Evolutionary conservation across 2,329 filamentous ascomycete genomes (phyloP), one percentile per base, ranked within the genome.

Genomic region (Chaetomium olivaceum): DNA sequence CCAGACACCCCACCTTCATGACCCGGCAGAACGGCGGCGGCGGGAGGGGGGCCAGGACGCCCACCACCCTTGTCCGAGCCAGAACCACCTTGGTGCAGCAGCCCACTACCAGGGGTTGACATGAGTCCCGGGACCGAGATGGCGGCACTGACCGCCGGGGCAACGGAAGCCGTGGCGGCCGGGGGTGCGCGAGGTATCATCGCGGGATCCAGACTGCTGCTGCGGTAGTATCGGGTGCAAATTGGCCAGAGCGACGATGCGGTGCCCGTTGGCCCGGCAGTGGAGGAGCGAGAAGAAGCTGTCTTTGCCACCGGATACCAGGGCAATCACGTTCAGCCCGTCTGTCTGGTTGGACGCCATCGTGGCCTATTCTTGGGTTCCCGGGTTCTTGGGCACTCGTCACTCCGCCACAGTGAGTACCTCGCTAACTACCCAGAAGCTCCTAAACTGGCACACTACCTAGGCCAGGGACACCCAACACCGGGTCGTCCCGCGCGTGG

Each of bases 261-360:
- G 85, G 78, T 98, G 94, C 27, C 92, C 93, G 76, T 97, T 91
- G 66, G 88, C 87, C 70, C 92, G 82, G 78, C 93, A 97, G 80
- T 99, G 95, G 65, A 97, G 85, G 70, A 97, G 85, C 23, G 92
- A 94, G 81, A 91, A 98, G 77, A 99, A 90, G 70, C 94, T 97
- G 81, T 99, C 95, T 80, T 99, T 99, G 70, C 95, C 95, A 67
- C 95, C 95, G 23, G 95, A 99, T 70, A 99, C 89, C 68, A 99
- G 83, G 58, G 92, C 94, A 72, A 99, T 93, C 69, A 97, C 93
- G 71, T 93, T 89, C 69, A 89, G 80, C 68, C 79, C 77, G 68
- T 50, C 54, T 21, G 61, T 11, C 16, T 55, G 65, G 14, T 75
- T 71, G 36, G 48, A n/a, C 19, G 62, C 14, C 65, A 62, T 63